These are phyloP conservation scores for Lotmaria passim DNA, from an alignment of 208 protist genomes.

Conservation along the genomic window DNA sequence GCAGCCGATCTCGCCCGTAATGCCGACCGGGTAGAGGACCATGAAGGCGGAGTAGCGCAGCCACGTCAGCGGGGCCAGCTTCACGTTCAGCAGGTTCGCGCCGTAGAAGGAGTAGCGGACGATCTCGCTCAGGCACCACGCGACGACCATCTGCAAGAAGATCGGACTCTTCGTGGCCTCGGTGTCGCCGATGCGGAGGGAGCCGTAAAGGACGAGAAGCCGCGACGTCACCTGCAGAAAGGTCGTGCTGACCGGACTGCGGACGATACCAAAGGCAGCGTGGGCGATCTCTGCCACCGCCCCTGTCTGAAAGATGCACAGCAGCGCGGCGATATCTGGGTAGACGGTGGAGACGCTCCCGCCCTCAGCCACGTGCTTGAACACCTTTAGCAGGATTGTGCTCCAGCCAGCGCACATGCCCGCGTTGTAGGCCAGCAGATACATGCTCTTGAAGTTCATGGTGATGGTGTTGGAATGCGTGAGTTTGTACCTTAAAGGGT, in stretches of 20 bases:
- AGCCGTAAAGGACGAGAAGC: slow-evolving; percentile 83
- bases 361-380: slow-evolving; percentile 41
- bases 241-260: slow-evolving; percentile 78
- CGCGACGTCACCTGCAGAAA: slow-evolving; percentile 88
- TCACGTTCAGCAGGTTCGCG: slow-evolving; percentile 54
- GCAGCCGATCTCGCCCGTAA: slow-evolving; percentile 86
- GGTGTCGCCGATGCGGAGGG: slow-evolving; percentile 70
- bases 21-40: slow-evolving; percentile 91
- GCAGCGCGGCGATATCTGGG: slow-evolving; percentile 57
- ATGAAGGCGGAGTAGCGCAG: slow-evolving; percentile 91
- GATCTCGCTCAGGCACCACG: slow-evolving; percentile 87
- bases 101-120: slow-evolving; percentile 92
- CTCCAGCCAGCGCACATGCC: slow-evolving; percentile 77
- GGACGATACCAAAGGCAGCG: slow-evolving; percentile 75
- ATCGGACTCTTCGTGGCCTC: slow-evolving; percentile 47
- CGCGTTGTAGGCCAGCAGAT: slow-evolving; percentile 82
- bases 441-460: slow-evolving; percentile 58
- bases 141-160: slow-evolving; percentile 79
- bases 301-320: slow-evolving; percentile 85
- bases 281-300: slow-evolving; percentile 88
- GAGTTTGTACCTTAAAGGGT: not conserved
- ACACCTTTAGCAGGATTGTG: slow-evolving; percentile 61
- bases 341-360: slow-evolving; percentile 57
- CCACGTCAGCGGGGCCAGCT: slow-evolving; percentile 69
- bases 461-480: not conserved